Evolutionary conservation across 2,329 filamentous ascomycete species (phyloP).

Genomic region (Neopestalotiopsis sp.): DNA sequence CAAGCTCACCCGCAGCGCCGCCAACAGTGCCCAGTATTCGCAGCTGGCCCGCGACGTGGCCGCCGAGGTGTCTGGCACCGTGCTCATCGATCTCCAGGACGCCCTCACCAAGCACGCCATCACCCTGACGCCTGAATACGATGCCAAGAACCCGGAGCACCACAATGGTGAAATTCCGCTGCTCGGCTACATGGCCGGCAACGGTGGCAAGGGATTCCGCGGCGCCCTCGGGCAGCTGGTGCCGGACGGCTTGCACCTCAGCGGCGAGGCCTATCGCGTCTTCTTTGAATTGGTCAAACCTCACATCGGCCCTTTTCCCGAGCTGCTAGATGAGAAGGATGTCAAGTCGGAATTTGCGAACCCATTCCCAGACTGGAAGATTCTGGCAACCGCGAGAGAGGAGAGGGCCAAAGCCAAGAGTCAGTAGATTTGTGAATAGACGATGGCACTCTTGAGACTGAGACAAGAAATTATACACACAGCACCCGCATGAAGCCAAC

Average conservation of each 20-base stretch:
- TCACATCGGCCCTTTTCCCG: conserved; percentile 51
- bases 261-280: conserved; percentile 57
- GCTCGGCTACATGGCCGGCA: conserved; percentile 56
- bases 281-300: conserved; percentile 54
- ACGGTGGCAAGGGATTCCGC: conserved; percentile 35
- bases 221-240: conserved; percentile 58
- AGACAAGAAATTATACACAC: neutral
- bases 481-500: no score
- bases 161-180: conserved; percentile 42
- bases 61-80: conserved; percentile 68
- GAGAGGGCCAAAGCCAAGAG: neutral
- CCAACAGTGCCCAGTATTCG: conserved; percentile 62
- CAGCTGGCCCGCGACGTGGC: conserved; percentile 70
- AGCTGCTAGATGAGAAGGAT: conserved; percentile 37
- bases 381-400: conserved; percentile 10
- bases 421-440: neutral
- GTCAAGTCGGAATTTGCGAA: conserved; percentile 41
- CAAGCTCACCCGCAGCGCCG: conserved; percentile 49
- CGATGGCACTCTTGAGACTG: neutral
- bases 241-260: conserved; percentile 65
- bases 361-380: conserved; percentile 55
- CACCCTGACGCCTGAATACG: conserved; percentile 52
- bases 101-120: conserved; percentile 76
- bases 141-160: conserved; percentile 34
- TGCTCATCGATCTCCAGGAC: conserved; percentile 80